Conservation (phyloP, 2,329 filamentous ascomycete genomes). For the Colletotrichum sp. region DNA sequence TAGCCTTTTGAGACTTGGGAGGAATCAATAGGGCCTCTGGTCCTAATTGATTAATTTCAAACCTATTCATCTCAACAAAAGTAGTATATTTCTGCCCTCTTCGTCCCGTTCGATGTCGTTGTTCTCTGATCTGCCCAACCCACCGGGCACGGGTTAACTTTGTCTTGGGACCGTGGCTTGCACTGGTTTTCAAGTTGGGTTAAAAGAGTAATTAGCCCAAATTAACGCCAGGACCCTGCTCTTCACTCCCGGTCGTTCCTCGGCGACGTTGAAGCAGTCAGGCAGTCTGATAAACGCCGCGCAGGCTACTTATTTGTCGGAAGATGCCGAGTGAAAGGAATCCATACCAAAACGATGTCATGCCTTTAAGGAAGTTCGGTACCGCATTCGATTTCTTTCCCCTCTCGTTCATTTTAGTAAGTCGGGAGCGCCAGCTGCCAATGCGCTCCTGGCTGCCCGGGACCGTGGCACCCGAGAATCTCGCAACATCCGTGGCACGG, state of each 20-base stretch:
- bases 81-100: neutral
- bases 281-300: neutral
- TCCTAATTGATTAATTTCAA: neutral
- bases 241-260: neutral
- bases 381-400: neutral
- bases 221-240: neutral
- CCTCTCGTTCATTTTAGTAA: neutral
- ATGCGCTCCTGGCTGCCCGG: neutral
- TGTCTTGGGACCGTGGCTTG: neutral
- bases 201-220: neutral
- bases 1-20: fast-evolving
- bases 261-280: neutral
- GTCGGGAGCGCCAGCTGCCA: neutral
- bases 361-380: neutral
- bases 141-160: neutral
- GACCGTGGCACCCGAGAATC: neutral
- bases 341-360: neutral
- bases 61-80: neutral
- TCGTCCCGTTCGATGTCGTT: neutral
- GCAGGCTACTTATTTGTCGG: neutral
- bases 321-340: neutral
- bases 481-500: neutral
- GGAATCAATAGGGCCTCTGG: fast-evolving
- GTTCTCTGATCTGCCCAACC: neutral
- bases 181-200: neutral